These are phyloP conservation scores for Neofusicoccum sp. DNA, from an alignment of 2,329 filamentous ascomycete species.

Conservation along the genomic window DNA sequence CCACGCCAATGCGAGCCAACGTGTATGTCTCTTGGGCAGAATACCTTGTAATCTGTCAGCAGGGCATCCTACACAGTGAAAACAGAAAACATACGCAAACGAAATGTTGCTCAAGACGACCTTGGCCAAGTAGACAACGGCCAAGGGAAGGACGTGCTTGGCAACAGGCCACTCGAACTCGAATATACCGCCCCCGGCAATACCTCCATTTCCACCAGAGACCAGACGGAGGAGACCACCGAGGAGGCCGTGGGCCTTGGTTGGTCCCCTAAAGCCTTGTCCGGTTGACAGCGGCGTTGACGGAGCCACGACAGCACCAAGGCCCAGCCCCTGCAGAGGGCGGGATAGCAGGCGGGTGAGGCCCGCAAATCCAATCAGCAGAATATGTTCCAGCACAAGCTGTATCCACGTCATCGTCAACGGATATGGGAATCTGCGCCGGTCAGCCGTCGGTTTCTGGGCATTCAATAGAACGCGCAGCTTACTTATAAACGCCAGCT, in stretches of 20 bases:
- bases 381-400: constrained; percentile 53
- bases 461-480: background rate
- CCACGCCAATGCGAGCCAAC: constrained; percentile 54
- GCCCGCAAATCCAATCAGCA: constrained; percentile 51
- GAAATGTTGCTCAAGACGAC: constrained; percentile 57
- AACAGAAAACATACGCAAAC: constrained; percentile 45
- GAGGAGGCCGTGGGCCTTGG: constrained; percentile 14
- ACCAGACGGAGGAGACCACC: constrained; percentile 39
- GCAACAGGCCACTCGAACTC: constrained; percentile 54
- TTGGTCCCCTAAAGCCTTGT: constrained; percentile 29
- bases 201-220: constrained; percentile 48
- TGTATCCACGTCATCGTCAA: constrained; percentile 55
- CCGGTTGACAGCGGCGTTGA: constrained; percentile 39
- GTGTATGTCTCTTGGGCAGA: constrained; percentile 56
- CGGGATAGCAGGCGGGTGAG: constrained; percentile 50
- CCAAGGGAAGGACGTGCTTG: constrained; percentile 51
- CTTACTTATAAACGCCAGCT: constrained; percentile 50
- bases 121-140: constrained; percentile 54
- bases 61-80: background rate
- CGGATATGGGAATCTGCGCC: constrained; percentile 54
- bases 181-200: constrained; percentile 57
- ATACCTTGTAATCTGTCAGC: constrained; percentile 40
- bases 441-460: background rate
- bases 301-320: constrained; percentile 50
- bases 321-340: constrained; percentile 45